Evolutionary conservation across 1,284 basidiomycete genomes (phyloP).

Genomic region (Cryptococcus floricola): DNA sequence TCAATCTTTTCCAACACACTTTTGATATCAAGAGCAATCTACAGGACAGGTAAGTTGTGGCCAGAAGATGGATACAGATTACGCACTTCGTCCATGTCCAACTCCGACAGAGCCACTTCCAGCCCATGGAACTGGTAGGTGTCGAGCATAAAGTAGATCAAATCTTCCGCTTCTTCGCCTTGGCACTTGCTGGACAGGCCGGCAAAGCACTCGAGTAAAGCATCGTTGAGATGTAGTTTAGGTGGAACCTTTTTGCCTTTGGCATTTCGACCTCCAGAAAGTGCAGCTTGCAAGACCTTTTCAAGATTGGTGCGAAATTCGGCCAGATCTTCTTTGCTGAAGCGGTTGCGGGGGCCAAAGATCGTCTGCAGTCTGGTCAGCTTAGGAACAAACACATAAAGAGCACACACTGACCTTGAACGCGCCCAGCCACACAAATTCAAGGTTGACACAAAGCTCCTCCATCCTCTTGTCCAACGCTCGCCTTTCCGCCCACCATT

Average conservation of each 20-base stretch:
- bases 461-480: conserved; percentile 72
- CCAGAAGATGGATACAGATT: neutral
- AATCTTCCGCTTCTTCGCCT: conserved; percentile 92
- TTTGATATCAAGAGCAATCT: conserved; percentile 46
- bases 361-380: conserved; percentile 59
- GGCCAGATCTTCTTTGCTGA: conserved; percentile 54
- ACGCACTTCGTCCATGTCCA: conserved; percentile 79
- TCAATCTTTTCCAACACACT: conserved; percentile 66
- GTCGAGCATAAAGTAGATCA: conserved; percentile 90
- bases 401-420: conserved; percentile 71
- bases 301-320: conserved; percentile 66
- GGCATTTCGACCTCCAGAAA: conserved; percentile 52
- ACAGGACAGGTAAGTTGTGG: neutral
- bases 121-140: conserved; percentile 89
- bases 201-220: conserved; percentile 78
- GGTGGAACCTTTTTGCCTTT: conserved; percentile 51
- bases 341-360: conserved; percentile 57
- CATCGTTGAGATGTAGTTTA: conserved; percentile 60
- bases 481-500: conserved; percentile 80
- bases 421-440: conserved; percentile 93
- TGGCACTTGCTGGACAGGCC: conserved; percentile 72
- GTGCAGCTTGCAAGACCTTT: conserved; percentile 65
- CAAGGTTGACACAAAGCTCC: conserved; percentile 75
- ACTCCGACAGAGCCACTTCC: conserved; percentile 82
- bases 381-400: neutral